Evolutionary conservation across 345 rosid genomes (phyloP).

Genomic region (Corchorus capsularis): DNA sequence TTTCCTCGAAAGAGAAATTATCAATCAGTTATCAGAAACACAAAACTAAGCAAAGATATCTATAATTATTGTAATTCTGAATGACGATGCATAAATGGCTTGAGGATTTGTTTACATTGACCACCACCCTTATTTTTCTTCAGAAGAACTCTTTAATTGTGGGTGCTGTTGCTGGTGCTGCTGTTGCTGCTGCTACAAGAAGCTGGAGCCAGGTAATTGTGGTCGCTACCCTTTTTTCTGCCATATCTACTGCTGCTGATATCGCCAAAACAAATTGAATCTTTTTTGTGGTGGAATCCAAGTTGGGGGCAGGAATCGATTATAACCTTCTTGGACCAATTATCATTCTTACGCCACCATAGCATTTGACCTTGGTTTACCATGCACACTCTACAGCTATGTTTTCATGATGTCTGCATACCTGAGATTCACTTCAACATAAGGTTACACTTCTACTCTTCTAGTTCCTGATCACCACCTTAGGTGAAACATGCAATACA

Average conservation of each 20-base stretch:
- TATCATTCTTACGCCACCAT: background rate
- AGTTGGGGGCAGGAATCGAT: constrained; percentile 19
- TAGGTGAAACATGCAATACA: background rate
- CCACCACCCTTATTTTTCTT: constrained; percentile 15
- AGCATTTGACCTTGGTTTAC: background rate
- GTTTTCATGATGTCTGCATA: background rate
- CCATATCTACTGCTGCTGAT: constrained; percentile 65
- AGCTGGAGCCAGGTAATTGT: constrained; percentile 57
- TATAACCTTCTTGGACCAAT: background rate
- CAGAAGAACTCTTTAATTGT: constrained; percentile 77
- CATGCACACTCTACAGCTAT: background rate
- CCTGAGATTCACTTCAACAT: background rate
- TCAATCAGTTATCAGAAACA: background rate
- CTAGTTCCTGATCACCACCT: background rate
- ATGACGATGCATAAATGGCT: background rate
- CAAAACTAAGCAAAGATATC: background rate
- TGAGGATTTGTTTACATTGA: constrained; percentile 7
- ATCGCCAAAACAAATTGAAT: constrained; percentile 50
- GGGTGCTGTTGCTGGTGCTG: constrained; percentile 83
- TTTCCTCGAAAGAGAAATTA: background rate
- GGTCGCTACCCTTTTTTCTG: constrained; percentile 67
- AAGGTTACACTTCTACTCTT: background rate
- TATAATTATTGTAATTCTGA: background rate
- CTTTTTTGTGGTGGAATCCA: constrained; percentile 5
- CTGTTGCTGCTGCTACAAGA: constrained; percentile 63